Evolutionary conservation across 768 basidiomycete species (phyloP), one percentile per base, ranked within the genome.

Genomic region (Tricholoma flavovirens): DNA sequence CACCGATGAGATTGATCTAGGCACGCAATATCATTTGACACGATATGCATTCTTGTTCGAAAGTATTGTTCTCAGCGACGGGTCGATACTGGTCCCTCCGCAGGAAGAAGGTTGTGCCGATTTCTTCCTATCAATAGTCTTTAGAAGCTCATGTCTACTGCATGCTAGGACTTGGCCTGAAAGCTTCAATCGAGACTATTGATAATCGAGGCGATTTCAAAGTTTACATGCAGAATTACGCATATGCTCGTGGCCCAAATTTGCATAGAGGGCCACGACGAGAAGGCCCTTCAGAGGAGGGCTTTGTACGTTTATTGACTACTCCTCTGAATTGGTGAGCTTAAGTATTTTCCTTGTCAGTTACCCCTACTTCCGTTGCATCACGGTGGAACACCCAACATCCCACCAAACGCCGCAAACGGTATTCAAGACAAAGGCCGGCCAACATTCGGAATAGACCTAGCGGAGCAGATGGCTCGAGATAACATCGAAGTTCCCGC

Each of bases 141-240:
- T 46, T 42, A 50, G 14, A 15, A 43, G n/a, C 49, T 43, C 5
- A 46, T 50, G 36, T 58, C 56, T 49, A 35, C 43, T 21, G 26
- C 42, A 26, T 48, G 59, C 17, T 58, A 74, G 78, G 71, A n/a
- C 75, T 83, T 6, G 94, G 96, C 11, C 73, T 99, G 49, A 96
- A 96, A 69, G 76, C 87, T 2, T 83, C 91, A 21, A 87, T 89
- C 56, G 95, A 98, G 68, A 82, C 84, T 5, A 97, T 99, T 62
- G 96, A 99, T 71, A 94, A 94, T 64, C 84, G 94, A 36, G 79
- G 86, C 33, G 97, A 99, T 71, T 98, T 99, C 75, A 96, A 90
- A 73, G 84, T 81, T 7, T 99, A 88, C 68, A 98, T 99, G 95
- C 93, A 97, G 67, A 93, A 97, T 67, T 99, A 96, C 67, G 87